These are phyloP conservation scores for Parvularia atlantis DNA, from an alignment of 78 protist genomes.

Conservation along the genomic window DNA sequence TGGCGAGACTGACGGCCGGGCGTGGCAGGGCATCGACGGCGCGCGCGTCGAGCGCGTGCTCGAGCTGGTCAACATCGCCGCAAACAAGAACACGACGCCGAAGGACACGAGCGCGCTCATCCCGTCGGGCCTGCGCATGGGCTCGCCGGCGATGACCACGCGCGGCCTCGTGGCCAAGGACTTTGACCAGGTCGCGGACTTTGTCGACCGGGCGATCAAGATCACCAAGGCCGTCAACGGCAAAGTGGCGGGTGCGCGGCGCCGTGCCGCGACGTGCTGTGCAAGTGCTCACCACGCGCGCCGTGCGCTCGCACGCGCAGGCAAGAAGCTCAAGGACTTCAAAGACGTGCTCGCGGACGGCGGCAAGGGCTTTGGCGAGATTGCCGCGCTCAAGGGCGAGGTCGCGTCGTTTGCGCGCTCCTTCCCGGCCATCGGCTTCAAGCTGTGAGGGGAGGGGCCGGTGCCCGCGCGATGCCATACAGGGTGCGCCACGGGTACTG, in stretches of 20 bases:
- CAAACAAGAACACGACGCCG: conserved; percentile 87
- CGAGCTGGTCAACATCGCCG: conserved; percentile 71
- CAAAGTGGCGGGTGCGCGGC: background rate
- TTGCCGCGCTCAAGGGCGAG: conserved; percentile 33
- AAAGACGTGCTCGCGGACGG: conserved; percentile 25
- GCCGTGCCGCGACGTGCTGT: no score
- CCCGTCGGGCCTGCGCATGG: conserved; percentile 88
- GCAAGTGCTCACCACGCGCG: no score
- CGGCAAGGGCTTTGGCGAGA: background rate
- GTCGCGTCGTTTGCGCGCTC: conserved; percentile 55
- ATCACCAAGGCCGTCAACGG: conserved; percentile 28
- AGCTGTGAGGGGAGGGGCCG: no score
- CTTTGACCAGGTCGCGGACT: conserved; percentile 63
- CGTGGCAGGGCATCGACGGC: conserved; percentile 67
- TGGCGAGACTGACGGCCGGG: no score
- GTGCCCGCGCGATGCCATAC: no score
- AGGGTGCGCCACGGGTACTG: no score
- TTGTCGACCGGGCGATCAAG: conserved; percentile 57
- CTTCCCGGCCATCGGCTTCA: conserved; percentile 26
- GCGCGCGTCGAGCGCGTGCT: conserved; percentile 68
- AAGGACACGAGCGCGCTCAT: conserved; percentile 76
- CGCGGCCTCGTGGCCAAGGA: conserved; percentile 72
- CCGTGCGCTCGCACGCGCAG: no score
- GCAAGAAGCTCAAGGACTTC: conserved; percentile 63
- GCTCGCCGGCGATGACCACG: conserved; percentile 86